These are phyloP conservation scores for Seiridium cupressi DNA, from an alignment of 2,329 filamentous ascomycete genomes.

Conservation along the genomic window DNA sequence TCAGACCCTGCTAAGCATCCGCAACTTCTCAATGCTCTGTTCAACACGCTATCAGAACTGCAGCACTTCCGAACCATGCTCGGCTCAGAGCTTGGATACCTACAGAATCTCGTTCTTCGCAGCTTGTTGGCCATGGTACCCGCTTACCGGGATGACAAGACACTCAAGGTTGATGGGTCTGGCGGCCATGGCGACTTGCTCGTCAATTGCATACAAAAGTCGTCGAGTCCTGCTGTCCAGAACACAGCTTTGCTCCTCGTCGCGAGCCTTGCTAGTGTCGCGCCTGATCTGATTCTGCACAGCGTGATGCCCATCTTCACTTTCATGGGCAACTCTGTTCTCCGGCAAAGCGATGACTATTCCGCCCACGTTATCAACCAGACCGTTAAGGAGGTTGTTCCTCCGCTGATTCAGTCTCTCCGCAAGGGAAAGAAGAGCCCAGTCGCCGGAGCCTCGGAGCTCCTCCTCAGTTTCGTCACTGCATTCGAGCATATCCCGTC, in stretches of 20 bases:
- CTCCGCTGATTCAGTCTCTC: constrained; percentile 83
- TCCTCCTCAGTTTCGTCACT: constrained; percentile 92
- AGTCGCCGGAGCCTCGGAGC: constrained; percentile 79
- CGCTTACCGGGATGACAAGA: constrained; percentile 62
- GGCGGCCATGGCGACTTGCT: constrained; percentile 85
- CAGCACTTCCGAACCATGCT: constrained; percentile 80
- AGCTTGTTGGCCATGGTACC: constrained; percentile 84
- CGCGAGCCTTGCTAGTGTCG: constrained; percentile 80
- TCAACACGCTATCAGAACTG: constrained; percentile 81
- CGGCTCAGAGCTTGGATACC: constrained; percentile 83
- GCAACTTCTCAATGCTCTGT: constrained; percentile 74
- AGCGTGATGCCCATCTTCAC: constrained; percentile 99
- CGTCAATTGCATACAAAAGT: constrained; percentile 91
- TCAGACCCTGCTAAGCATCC: constrained; percentile 74
- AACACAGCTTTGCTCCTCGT: constrained; percentile 87
- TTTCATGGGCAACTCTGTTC: constrained; percentile 89
- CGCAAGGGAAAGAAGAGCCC: constrained; percentile 76
- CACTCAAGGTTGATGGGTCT: constrained; percentile 69
- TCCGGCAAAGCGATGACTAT: constrained; percentile 93
- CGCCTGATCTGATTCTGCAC: constrained; percentile 88
- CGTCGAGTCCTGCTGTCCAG: constrained; percentile 88
- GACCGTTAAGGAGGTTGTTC: constrained; percentile 92
- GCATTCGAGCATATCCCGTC: constrained; percentile 95
- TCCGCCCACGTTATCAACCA: constrained; percentile 94
- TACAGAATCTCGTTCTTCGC: constrained; percentile 80